These are phyloP conservation scores for Prototheca cutis DNA, from an alignment of 163 green algal genomes.

Conservation along the genomic window DNA sequence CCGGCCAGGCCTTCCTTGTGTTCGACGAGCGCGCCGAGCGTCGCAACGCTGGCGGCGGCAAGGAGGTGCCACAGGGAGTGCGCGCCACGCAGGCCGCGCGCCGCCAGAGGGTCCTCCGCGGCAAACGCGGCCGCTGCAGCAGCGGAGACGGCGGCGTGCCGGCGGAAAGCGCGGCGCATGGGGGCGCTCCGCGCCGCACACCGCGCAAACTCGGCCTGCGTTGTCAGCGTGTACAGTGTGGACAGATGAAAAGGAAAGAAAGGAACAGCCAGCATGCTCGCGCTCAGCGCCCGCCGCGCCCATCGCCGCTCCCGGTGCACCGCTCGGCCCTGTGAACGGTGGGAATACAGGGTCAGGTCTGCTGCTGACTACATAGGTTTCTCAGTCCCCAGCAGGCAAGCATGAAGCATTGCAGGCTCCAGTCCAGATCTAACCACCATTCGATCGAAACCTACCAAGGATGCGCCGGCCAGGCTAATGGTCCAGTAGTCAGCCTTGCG, in stretches of 20 bases:
- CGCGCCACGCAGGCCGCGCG: neutral
- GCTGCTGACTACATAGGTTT: neutral
- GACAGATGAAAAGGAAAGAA: constrained; percentile 22
- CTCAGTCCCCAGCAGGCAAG: too few relatives aligned
- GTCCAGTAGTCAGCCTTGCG: constrained; percentile 54
- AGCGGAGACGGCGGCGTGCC: constrained; percentile 1
- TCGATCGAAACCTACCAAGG: constrained; percentile 25
- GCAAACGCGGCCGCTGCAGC: constrained; percentile 6
- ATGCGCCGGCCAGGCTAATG: constrained; percentile 26
- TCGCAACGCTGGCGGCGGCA: constrained; percentile 1
- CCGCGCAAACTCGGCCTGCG: constrained; percentile 22
- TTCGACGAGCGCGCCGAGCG: constrained; percentile 4
- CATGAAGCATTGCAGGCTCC: too few relatives aligned
- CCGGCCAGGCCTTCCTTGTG: constrained; percentile 7
- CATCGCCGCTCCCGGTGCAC: constrained; percentile 1
- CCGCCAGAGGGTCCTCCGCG: constrained; percentile 2
- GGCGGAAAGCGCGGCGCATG: constrained; percentile 5
- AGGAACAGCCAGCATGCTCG: constrained; percentile 17
- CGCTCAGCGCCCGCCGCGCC: neutral
- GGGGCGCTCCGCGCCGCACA: constrained; percentile 1
- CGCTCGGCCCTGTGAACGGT: constrained; percentile 2
- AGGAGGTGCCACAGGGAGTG: constrained; percentile 12
- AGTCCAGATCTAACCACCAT: too few relatives aligned
- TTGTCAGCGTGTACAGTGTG: constrained; percentile 1
- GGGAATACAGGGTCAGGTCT: too few relatives aligned